These are phyloP conservation scores for Cystobasidium onofrii DNA, from an alignment of 768 basidiomycete genomes.

Conservation along the genomic window DNA sequence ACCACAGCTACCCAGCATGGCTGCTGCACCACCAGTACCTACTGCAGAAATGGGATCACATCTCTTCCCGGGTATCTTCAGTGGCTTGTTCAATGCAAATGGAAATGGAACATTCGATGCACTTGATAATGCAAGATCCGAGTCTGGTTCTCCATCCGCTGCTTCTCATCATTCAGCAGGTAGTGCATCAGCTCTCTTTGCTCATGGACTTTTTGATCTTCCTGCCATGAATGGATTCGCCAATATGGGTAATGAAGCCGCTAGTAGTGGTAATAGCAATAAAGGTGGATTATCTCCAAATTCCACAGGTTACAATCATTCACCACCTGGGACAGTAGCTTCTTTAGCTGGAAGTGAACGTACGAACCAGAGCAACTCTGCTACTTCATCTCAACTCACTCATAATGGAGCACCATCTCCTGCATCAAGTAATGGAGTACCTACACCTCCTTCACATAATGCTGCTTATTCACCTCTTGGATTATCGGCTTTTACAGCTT, in stretches of 20 bases:
- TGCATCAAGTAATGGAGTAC: slow-evolving; percentile 11
- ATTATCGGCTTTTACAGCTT: not conserved
- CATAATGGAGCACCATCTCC: slow-evolving; percentile 14
- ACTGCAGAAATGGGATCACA: not conserved
- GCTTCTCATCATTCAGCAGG: not conserved
- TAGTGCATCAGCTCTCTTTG: not conserved
- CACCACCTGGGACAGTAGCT: slow-evolving; percentile 12
- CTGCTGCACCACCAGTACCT: not conserved
- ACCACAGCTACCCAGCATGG: not conserved
- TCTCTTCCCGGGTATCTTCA: slow-evolving; percentile 20
- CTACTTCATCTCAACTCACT: not conserved
- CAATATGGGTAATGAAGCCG: not conserved
- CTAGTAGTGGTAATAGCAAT: not conserved
- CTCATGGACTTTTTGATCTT: not conserved
- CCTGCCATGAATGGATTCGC: not conserved
- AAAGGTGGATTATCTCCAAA: not conserved
- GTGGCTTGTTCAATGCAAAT: slow-evolving; percentile 3
- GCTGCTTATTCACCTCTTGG: slow-evolving; percentile 13
- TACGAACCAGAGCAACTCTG: not conserved
- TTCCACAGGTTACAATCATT: not conserved
- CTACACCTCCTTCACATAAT: slow-evolving; percentile 5
- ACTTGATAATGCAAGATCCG: not conserved
- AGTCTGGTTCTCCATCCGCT: slow-evolving; percentile 18
- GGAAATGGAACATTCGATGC: not conserved
- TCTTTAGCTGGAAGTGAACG: slow-evolving; percentile 18